These are phyloP conservation scores for Podila minutissima DNA, from an alignment of 192 early-diverging fungal species.

Conservation along the genomic window DNA sequence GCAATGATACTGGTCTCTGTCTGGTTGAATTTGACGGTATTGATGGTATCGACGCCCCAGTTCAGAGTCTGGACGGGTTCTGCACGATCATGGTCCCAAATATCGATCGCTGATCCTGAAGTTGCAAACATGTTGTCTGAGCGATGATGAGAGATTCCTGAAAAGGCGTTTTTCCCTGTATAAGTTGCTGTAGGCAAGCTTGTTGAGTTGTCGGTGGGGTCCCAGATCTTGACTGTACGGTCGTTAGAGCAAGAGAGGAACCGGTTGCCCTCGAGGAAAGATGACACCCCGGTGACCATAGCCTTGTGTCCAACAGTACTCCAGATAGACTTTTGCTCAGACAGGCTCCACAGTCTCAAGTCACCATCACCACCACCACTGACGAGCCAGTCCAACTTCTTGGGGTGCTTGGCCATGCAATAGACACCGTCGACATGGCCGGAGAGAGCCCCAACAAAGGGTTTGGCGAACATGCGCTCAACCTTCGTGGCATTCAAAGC, in stretches of 20 bases:
- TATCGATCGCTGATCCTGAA: conserved; percentile 82
- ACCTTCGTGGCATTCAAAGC: conserved; percentile 95
- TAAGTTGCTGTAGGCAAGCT: conserved; percentile 77
- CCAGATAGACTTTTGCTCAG: conserved; percentile 83
- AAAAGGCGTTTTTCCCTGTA: conserved; percentile 81
- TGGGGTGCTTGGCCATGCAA: conserved; percentile 93
- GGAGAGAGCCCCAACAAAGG: conserved; percentile 88
- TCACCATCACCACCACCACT: conserved; percentile 97
- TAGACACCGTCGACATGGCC: conserved; percentile 98
- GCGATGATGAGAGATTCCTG: conserved; percentile 92
- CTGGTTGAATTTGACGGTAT: conserved; percentile 96
- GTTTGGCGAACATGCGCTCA: conserved; percentile 96
- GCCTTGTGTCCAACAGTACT: conserved; percentile 79
- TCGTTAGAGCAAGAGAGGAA: conserved; percentile 96
- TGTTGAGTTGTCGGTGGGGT: conserved; percentile 54
- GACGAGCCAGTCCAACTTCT: conserved; percentile 80
- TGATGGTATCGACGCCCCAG: conserved; percentile 97
- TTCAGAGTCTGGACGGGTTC: conserved; percentile 85
- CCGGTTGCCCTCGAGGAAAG: conserved; percentile 67
- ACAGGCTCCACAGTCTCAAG: conserved; percentile 90
- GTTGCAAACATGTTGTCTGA: conserved; percentile 88
- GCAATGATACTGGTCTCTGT: conserved; percentile 94
- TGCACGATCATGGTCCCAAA: conserved; percentile 92
- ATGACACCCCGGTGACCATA: conserved; percentile 88
- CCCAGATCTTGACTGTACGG: conserved; percentile 96